Percentiles rank a stretch among this genome's conserved stretches.
Conservation (phyloP, 345 rosid species). For the Euphorbia peplus region DNA sequence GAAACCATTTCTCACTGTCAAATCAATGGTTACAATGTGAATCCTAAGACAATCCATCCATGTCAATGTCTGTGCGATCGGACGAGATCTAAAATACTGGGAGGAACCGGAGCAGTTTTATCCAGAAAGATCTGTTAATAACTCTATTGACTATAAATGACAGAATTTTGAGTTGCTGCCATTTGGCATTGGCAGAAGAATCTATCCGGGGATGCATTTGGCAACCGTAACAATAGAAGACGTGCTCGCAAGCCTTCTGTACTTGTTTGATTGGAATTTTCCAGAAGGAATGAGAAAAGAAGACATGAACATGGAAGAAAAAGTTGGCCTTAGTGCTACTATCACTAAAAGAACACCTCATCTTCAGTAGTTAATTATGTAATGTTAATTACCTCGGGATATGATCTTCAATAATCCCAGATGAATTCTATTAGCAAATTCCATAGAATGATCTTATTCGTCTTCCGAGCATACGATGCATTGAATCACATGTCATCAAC, state of each 20-base stretch:
- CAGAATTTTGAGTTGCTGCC: slow-evolving; percentile 17
- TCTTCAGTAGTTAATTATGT: no score
- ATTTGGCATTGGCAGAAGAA: slow-evolving; percentile 23
- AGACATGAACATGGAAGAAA: slow-evolving; percentile 32
- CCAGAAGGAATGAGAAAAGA: slow-evolving; percentile 4
- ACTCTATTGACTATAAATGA: slow-evolving; percentile 14
- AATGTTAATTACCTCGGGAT: no score
- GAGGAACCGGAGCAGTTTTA: slow-evolving; percentile 6
- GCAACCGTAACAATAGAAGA: slow-evolving; percentile 1
- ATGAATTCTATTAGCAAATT: no score
- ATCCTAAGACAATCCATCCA: slow-evolving; percentile 34
- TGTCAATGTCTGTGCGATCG: slow-evolving; percentile 50
- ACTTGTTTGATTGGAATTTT: slow-evolving; percentile 16
- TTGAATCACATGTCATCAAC: no score
- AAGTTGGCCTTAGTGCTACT: slow-evolving; percentile 24
- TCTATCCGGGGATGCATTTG: slow-evolving; percentile 18
- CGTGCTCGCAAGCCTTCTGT: slow-evolving; percentile 16
- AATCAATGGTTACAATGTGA: slow-evolving; percentile 33
- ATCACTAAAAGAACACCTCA: slow-evolving; percentile 30
- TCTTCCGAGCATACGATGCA: no score
- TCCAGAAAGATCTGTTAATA: slow-evolving; percentile 15
- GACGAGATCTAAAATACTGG: slow-evolving; percentile 22
- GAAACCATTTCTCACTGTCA: slow-evolving; percentile 40
- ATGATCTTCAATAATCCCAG: no score
- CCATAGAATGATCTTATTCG: no score